phyloP scores from a whole-genome alignment of 2,329 filamentous ascomycete genomes.

The Trichoderma semiorbis region DNA sequence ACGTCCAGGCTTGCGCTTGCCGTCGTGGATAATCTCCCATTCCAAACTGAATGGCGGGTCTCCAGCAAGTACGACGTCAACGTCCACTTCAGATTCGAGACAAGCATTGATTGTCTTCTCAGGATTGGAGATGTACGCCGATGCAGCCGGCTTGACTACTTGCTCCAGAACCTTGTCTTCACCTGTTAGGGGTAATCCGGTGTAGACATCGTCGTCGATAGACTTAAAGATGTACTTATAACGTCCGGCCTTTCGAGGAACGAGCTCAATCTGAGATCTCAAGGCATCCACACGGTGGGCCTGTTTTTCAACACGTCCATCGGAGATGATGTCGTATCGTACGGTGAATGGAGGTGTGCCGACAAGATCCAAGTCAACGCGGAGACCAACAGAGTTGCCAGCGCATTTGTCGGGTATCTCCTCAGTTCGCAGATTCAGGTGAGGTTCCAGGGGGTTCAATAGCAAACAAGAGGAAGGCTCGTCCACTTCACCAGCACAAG shows the following conservation, averaged over 20 bases:
- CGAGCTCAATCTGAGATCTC: slow-evolving; percentile 79
- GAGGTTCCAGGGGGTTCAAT: slow-evolving; percentile 85
- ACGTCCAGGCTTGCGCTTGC: slow-evolving; percentile 70
- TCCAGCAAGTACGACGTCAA: slow-evolving; percentile 72
- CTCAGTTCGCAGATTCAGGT: slow-evolving; percentile 68
- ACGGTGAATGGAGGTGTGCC: slow-evolving; percentile 91
- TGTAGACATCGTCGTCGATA: slow-evolving; percentile 81
- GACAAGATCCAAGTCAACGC: slow-evolving; percentile 83
- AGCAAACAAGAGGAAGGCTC: slow-evolving; percentile 93
- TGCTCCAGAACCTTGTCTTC: slow-evolving; percentile 69
- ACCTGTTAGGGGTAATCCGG: slow-evolving; percentile 58
- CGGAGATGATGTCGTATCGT: slow-evolving; percentile 68
- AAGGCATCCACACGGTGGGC: slow-evolving; percentile 63
- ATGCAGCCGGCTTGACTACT: slow-evolving; percentile 88
- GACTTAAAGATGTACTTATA: slow-evolving; percentile 83
- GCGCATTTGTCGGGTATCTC: slow-evolving; percentile 94
- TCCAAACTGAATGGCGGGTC: slow-evolving; percentile 86
- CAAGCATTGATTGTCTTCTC: slow-evolving; percentile 64
- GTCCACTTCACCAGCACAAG: slow-evolving; percentile 81
- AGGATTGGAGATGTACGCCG: slow-evolving; percentile 63
- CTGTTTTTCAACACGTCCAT: slow-evolving; percentile 53
- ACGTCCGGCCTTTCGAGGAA: slow-evolving; percentile 74
- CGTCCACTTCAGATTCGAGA: slow-evolving; percentile 73
- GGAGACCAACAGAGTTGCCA: slow-evolving; percentile 85
- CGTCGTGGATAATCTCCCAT: slow-evolving; percentile 88